phyloP scores from a whole-genome alignment of 208 protist genomes.

The Blastocrithidia nonstop region DNA sequence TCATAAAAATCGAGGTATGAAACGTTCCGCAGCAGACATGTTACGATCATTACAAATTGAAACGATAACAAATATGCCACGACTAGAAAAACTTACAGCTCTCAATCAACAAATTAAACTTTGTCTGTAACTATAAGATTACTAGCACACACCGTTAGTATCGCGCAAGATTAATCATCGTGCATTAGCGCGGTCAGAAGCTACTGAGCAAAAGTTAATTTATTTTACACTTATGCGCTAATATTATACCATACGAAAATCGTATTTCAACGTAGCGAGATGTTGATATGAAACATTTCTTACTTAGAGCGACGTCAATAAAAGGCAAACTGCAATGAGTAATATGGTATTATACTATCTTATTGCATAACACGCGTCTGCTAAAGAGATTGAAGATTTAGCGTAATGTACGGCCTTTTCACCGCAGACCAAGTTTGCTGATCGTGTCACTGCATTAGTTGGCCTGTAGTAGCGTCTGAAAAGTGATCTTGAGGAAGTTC shows the following conservation, averaged over 20 bases:
- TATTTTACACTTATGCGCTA: slow-evolving; percentile 84
- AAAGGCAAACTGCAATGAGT: slow-evolving; percentile 49
- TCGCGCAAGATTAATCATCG: slow-evolving; percentile 88
- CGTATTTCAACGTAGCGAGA: slow-evolving; percentile 87
- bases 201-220: slow-evolving; percentile 51
- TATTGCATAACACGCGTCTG: slow-evolving; percentile 60
- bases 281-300: slow-evolving; percentile 89
- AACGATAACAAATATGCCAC: slow-evolving; percentile 95
- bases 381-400: slow-evolving; percentile 64
- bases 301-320: slow-evolving; percentile 59
- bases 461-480: slow-evolving; percentile 30
- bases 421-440: slow-evolving; percentile 34
- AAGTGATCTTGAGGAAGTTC: slow-evolving; percentile 56
- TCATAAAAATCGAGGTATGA: slow-evolving; percentile 80
- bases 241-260: slow-evolving; percentile 67
- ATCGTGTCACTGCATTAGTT: slow-evolving; percentile 30
- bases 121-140: slow-evolving; percentile 88
- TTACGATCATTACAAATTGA: slow-evolving; percentile 92
- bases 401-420: slow-evolving; percentile 68
- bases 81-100: slow-evolving; percentile 90
- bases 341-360: slow-evolving; percentile 73
- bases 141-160: slow-evolving; percentile 87
- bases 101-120: slow-evolving; percentile 93
- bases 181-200: slow-evolving; percentile 48
- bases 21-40: slow-evolving; percentile 86